Evolutionary conservation across 352 stramenopile genomes (phyloP).

Genomic region (Globisporangium rhizosaccharum): DNA sequence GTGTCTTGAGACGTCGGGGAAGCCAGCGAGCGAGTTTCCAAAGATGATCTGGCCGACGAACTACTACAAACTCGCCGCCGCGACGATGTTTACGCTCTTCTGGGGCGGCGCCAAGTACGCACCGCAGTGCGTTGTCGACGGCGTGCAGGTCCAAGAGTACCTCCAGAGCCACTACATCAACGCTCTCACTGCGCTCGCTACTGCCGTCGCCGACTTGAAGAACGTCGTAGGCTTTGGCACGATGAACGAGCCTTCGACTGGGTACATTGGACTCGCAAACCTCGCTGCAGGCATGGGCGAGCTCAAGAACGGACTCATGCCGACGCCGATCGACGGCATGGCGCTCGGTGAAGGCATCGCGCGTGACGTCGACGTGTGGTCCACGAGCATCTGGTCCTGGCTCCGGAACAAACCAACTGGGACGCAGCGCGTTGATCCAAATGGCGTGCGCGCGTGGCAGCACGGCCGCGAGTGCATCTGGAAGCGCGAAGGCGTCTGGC

Average conservation of each 20-base stretch:
- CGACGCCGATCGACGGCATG: constrained; percentile 83
- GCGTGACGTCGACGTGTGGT: constrained; percentile 62
- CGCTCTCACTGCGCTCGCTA: constrained; percentile 62
- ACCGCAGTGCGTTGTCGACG: constrained; percentile 62
- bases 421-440: constrained; percentile 41
- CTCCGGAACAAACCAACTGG: constrained; percentile 44
- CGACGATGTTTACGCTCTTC: constrained; percentile 92
- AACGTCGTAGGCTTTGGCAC: constrained; percentile 89
- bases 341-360: constrained; percentile 58
- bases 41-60: constrained; percentile 93
- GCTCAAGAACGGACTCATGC: constrained; percentile 65
- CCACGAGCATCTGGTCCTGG: constrained; percentile 66
- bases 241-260: constrained; percentile 87
- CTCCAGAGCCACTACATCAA: constrained; percentile 86
- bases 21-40: constrained; percentile 40
- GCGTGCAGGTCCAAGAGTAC: constrained; percentile 78
- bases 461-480: constrained; percentile 66
- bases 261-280: constrained; percentile 67
- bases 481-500: constrained; percentile 79
- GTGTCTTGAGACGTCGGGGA: constrained; percentile 57
- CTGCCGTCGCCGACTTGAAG: constrained; percentile 45
- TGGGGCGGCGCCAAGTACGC: constrained; percentile 72
- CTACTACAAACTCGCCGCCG: constrained; percentile 86
- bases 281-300: constrained; percentile 50
- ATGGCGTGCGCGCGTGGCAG: constrained; percentile 64